Percentiles rank a stretch among this genome's conserved stretches.
These are phyloP conservation scores for Euryodendron excelsum DNA, from an alignment of 148 eudicot genomes.

Conservation along the genomic window DNA sequence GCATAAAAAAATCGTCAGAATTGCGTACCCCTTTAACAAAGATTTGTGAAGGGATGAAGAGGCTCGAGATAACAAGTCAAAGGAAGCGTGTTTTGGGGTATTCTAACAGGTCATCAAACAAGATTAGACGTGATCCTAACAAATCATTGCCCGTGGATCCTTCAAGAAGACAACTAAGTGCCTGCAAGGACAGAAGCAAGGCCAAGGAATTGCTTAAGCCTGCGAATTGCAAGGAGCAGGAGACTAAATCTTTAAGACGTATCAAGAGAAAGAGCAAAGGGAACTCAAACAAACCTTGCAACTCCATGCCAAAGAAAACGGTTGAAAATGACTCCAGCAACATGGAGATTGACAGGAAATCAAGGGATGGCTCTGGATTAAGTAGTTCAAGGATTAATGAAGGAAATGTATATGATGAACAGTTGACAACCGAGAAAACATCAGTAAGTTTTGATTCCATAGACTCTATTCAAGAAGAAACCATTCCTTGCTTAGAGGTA, in stretches of 20 bases:
- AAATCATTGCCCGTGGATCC: constrained; percentile 22
- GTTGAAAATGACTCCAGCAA: constrained; percentile 21
- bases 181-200: constrained; percentile 26
- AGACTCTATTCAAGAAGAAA: constrained; percentile 24
- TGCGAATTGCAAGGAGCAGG: constrained; percentile 1
- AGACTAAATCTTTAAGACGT: constrained; percentile 22
- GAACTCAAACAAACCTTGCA: constrained; percentile 11
- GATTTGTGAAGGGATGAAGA: constrained; percentile 62
- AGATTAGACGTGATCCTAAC: background rate
- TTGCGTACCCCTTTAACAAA: constrained; percentile 59
- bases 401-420: background rate
- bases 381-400: constrained; percentile 6
- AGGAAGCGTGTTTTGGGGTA: constrained; percentile 37
- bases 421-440: background rate
- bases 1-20: constrained; percentile 42
- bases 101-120: constrained; percentile 29
- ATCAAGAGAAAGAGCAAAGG: constrained; percentile 23
- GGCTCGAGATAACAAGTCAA: constrained; percentile 49
- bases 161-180: constrained; percentile 21
- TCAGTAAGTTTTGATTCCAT: constrained; percentile 3
- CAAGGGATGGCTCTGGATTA: constrained; percentile 23
- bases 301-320: constrained; percentile 13
- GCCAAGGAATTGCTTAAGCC: constrained; percentile 13
- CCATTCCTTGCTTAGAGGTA: background rate
- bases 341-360: constrained; percentile 29